Percentiles rank a stretch among this genome's conserved stretches.
These are phyloP conservation scores for Sporothrix protearum DNA, from an alignment of 2,329 filamentous ascomycete species.

Conservation along the genomic window DNA sequence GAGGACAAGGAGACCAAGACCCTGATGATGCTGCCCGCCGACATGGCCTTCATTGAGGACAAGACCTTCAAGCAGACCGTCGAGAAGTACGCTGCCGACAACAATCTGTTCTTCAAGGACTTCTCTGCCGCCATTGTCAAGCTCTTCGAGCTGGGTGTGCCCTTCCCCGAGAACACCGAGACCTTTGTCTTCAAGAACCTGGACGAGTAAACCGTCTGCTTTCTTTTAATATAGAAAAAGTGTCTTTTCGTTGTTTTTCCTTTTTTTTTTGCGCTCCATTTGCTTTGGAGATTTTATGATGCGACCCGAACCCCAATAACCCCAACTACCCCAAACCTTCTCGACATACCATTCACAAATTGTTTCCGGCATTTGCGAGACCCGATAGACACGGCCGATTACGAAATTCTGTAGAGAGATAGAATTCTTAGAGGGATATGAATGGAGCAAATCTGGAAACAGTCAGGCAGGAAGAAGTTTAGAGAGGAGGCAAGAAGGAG, in stretches of 20 bases:
- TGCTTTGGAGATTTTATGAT: not conserved
- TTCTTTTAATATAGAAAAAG: not conserved
- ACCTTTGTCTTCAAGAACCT: conserved; percentile 62
- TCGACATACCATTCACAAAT: not conserved
- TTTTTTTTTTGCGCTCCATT: conserved; percentile 7
- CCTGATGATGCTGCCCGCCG: conserved; percentile 96
- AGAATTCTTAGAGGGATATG: not conserved
- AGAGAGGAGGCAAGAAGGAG: not conserved
- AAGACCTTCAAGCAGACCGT: conserved; percentile 78
- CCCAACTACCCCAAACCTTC: not conserved
- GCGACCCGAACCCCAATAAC: not conserved
- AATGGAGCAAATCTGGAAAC: not conserved
- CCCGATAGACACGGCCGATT: conserved; percentile 9
- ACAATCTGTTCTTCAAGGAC: conserved; percentile 88
- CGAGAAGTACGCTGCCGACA: conserved; percentile 87
- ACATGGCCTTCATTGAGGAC: conserved; percentile 83
- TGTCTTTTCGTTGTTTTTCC: not conserved
- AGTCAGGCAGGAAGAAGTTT: not conserved
- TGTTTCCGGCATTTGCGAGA: not conserved
- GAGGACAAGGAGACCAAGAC: conserved; percentile 83
- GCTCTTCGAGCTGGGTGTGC: conserved; percentile 92
- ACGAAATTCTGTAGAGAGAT: not conserved
- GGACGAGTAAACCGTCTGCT: conserved; percentile 35
- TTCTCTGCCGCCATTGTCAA: conserved; percentile 74
- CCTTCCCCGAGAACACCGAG: conserved; percentile 66